A percentile compares a stretch with the other conserved stretches of the same genome.
Conservation (phyloP, 768 basidiomycete species). For the Xerocomellus intermedius region DNA sequence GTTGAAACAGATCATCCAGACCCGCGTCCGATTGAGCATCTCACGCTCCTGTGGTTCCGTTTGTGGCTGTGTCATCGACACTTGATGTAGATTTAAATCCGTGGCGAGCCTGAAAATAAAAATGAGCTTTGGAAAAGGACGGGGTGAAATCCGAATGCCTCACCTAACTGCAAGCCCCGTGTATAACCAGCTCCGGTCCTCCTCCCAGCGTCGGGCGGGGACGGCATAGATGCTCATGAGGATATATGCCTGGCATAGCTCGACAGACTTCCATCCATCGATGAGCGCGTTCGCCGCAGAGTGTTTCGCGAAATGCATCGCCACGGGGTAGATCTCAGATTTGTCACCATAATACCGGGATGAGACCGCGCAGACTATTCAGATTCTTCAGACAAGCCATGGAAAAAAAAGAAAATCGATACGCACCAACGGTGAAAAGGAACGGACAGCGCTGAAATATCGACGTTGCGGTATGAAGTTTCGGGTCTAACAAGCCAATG, state of each 20-base stretch:
- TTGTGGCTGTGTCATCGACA: slow-evolving; percentile 55
- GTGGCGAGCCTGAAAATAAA: slow-evolving; percentile 64
- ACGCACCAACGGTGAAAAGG: slow-evolving; percentile 82
- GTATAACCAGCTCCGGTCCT: slow-evolving; percentile 88
- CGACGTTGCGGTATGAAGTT: slow-evolving; percentile 73
- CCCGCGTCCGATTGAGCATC: slow-evolving; percentile 78
- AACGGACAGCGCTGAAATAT: slow-evolving; percentile 87
- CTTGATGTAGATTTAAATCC: slow-evolving; percentile 82
- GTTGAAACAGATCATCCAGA: slow-evolving; percentile 91
- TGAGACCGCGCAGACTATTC: slow-evolving; percentile 78
- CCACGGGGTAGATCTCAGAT: slow-evolving; percentile 81
- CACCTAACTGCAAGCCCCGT: slow-evolving; percentile 83
- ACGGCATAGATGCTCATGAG: slow-evolving; percentile 81
- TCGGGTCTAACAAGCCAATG: slow-evolving; percentile 76
- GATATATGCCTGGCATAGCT: slow-evolving; percentile 89
- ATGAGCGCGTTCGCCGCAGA: slow-evolving; percentile 79
- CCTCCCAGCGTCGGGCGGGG: slow-evolving; percentile 82
- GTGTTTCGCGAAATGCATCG: slow-evolving; percentile 86
- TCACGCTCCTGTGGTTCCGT: slow-evolving; percentile 79
- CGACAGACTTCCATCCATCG: slow-evolving; percentile 82
- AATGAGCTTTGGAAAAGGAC: not conserved
- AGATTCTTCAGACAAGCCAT: not conserved
- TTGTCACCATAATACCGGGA: slow-evolving; percentile 78
- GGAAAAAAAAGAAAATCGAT: not conserved
- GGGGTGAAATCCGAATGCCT: not conserved